Evolutionary conservation across 257 asterid genomes (phyloP).

Genomic region (Forsythia suspensa): DNA sequence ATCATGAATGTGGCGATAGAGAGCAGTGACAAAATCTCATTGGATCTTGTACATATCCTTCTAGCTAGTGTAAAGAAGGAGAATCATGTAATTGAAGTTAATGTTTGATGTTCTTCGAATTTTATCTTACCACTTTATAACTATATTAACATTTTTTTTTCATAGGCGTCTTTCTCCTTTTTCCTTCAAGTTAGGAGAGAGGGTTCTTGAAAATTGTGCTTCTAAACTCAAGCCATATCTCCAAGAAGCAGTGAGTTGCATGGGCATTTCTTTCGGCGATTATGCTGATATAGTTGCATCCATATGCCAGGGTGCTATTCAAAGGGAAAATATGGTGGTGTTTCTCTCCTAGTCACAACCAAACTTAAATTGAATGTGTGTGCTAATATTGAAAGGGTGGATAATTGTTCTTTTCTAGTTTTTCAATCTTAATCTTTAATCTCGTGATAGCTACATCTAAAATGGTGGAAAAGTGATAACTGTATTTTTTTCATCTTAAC

Average conservation of each 20-base stretch:
- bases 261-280: conserved; percentile 24
- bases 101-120: background rate
- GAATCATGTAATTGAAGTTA: conserved; percentile 28
- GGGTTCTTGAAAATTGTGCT: conserved; percentile 32
- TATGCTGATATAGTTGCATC: conserved; percentile 26
- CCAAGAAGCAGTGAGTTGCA: conserved; percentile 25
- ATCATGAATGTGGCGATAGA: conserved; percentile 38
- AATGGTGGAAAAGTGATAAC: background rate
- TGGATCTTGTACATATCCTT: conserved; percentile 33
- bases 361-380: background rate
- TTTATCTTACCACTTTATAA: background rate
- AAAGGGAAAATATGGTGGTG: conserved; percentile 25
- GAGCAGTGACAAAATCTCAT: conserved; percentile 37
- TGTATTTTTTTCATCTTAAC: background rate
- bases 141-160: background rate
- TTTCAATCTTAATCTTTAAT: background rate
- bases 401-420: background rate
- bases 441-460: background rate
- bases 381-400: background rate
- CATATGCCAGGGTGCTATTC: conserved; percentile 28
- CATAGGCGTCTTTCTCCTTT: conserved; percentile 26
- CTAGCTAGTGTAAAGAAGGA: conserved; percentile 35
- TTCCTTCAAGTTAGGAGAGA: conserved; percentile 36
- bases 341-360: background rate
- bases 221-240: conserved; percentile 31